Evolutionary conservation across 495 filamentous ascomycete genomes (phyloP).

Genomic region (Zalerion maritima): DNA sequence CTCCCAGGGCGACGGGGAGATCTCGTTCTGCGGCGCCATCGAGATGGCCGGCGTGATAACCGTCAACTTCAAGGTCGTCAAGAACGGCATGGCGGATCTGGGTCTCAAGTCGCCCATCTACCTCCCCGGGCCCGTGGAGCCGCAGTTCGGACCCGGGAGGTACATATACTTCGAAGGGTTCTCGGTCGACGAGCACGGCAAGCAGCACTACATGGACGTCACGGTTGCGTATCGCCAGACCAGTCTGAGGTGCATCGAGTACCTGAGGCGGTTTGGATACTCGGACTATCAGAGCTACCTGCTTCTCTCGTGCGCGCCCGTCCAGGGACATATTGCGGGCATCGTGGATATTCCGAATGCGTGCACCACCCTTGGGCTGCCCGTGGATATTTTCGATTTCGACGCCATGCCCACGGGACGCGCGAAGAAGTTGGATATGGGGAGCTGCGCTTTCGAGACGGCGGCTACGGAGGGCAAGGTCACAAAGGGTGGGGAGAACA

Average conservation of each 20-base stretch:
- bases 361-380: slow-evolving; percentile 78
- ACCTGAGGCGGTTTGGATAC: slow-evolving; percentile 67
- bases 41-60: slow-evolving; percentile 95
- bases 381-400: slow-evolving; percentile 94
- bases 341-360: slow-evolving; percentile 78
- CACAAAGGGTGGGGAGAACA: slow-evolving; percentile 26
- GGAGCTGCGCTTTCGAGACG: slow-evolving; percentile 57
- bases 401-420: slow-evolving; percentile 62
- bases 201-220: slow-evolving; percentile 88
- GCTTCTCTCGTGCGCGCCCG: slow-evolving; percentile 72
- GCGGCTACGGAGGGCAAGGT: slow-evolving; percentile 29
- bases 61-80: slow-evolving; percentile 79
- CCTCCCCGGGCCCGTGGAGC: slow-evolving; percentile 81
- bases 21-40: slow-evolving; percentile 91
- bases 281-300: slow-evolving; percentile 76
- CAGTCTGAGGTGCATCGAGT: slow-evolving; percentile 61
- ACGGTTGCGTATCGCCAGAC: slow-evolving; percentile 88
- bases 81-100: slow-evolving; percentile 61
- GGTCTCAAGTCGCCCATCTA: slow-evolving; percentile 81
- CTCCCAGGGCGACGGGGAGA: slow-evolving; percentile 83
- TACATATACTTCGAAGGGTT: slow-evolving; percentile 93
- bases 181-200: slow-evolving; percentile 78
- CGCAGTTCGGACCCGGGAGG: slow-evolving; percentile 73
- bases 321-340: slow-evolving; percentile 89
- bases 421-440: slow-evolving; percentile 56